Evolutionary conservation across 257 asterid genomes (phyloP).

Genomic region (Capsicum chinense): DNA sequence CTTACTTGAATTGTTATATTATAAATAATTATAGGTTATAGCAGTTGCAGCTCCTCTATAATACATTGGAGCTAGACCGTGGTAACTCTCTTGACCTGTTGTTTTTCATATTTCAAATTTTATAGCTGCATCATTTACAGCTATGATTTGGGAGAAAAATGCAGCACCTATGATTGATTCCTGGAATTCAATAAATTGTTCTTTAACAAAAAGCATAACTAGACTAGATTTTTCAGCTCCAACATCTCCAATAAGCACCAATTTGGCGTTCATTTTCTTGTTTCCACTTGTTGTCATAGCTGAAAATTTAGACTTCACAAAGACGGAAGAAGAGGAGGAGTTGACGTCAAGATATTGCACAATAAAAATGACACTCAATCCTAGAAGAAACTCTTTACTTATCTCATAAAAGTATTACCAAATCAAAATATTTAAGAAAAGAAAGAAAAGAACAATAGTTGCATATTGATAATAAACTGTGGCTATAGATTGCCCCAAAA

Average conservation of each 20-base stretch:
- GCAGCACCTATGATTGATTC: conserved; percentile 94
- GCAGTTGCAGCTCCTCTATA: conserved; percentile 95
- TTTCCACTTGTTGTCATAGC: conserved; percentile 75
- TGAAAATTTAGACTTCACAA: neutral
- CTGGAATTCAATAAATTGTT: conserved; percentile 87
- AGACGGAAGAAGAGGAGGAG: neutral
- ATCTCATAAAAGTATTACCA: too few species aligned
- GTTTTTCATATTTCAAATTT: conserved; percentile 94
- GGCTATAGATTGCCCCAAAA: too few species aligned
- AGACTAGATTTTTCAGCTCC: conserved; percentile 92
- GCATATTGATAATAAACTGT: too few species aligned
- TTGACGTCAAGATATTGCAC: neutral
- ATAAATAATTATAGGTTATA: conserved; percentile 52
- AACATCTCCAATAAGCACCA: conserved; percentile 92
- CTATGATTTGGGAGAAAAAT: conserved; percentile 81
- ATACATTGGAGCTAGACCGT: conserved; percentile 91
- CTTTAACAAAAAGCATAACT: conserved; percentile 83
- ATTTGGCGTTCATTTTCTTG: conserved; percentile 84
- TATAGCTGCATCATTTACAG: conserved; percentile 77
- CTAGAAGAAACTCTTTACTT: too few species aligned
- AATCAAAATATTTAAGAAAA: too few species aligned
- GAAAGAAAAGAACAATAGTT: too few species aligned
- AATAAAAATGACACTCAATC: conserved; percentile 2
- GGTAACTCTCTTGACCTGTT: conserved; percentile 94
- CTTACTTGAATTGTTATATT: conserved; percentile 78